phyloP scores from a whole-genome alignment of 495 filamentous ascomycete species.

The Penicillium arizonense region DNA sequence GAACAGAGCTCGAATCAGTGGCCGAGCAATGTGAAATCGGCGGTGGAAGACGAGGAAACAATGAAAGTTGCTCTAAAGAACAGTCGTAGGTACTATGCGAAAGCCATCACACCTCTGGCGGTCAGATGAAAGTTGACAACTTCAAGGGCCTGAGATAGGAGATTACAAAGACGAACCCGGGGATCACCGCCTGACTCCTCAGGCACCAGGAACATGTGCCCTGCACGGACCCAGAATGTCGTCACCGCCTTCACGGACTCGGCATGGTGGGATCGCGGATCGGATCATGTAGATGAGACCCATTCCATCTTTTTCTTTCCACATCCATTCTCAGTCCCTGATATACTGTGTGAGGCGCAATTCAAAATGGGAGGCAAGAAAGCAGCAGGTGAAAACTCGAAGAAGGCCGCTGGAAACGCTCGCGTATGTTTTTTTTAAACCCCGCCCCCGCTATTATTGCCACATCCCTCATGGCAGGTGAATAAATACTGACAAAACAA shows the following conservation, averaged over 20 bases:
- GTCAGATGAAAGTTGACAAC: not conserved
- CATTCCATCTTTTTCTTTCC: slow-evolving; percentile 14
- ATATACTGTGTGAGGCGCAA: not conserved
- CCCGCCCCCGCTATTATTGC: slow-evolving; percentile 32
- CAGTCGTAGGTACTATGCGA: slow-evolving; percentile 1
- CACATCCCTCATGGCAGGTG: slow-evolving; percentile 8
- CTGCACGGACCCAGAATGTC: slow-evolving; percentile 9
- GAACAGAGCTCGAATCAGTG: not conserved
- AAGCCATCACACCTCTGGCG: slow-evolving; percentile 8
- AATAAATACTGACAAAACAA: slow-evolving; percentile 20
- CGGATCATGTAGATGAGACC: slow-evolving; percentile 23
- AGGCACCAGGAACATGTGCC: not conserved
- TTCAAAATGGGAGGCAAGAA: slow-evolving; percentile 58
- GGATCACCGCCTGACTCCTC: not conserved
- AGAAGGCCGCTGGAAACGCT: slow-evolving; percentile 89
- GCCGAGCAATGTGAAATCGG: not conserved
- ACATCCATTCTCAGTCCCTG: not conserved
- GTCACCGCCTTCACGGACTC: slow-evolving; percentile 27
- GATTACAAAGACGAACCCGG: slow-evolving; percentile 3
- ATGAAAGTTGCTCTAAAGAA: not conserved
- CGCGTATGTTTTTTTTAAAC: slow-evolving; percentile 37
- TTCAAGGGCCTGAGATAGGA: slow-evolving; percentile 1
- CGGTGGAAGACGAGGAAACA: not conserved
- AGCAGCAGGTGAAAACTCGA: slow-evolving; percentile 68
- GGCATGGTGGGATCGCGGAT: slow-evolving; percentile 28